Percentiles rank a stretch among this genome's conserved stretches.
These are phyloP conservation scores for Chenopodium berlandieri DNA, from an alignment of 148 eudicot species.

Conservation along the genomic window DNA sequence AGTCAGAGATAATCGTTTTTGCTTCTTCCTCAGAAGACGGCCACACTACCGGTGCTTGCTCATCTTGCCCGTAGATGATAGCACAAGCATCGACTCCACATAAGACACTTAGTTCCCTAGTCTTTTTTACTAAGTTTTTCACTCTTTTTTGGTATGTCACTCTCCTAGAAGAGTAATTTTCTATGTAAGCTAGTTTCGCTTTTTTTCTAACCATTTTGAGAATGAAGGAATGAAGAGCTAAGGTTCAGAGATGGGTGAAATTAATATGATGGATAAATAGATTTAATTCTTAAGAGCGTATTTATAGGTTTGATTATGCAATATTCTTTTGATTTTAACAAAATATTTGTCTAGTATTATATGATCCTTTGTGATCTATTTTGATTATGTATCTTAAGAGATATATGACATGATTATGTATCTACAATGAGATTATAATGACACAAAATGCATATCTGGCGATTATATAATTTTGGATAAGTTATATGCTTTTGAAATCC, in stretches of 20 bases:
- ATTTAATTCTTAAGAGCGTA: no score
- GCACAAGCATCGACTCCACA: constrained; percentile 1
- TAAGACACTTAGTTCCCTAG: neutral
- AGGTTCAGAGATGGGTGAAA: no score
- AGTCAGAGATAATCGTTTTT: neutral
- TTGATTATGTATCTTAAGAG: no score
- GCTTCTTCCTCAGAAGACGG: neutral
- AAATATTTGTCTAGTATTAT: no score
- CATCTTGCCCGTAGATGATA: neutral
- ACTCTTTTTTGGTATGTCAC: neutral
- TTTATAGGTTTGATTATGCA: no score
- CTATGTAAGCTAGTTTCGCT: neutral
- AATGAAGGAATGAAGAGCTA: neutral
- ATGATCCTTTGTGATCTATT: no score
- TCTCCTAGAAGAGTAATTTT: neutral
- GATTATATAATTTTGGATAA: no score
- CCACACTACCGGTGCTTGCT: neutral
- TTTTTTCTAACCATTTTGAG: constrained; percentile 1
- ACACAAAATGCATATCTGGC: no score
- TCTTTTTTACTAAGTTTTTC: neutral
- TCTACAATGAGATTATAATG: no score
- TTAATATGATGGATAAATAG: no score
- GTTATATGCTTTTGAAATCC: no score
- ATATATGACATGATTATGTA: neutral
- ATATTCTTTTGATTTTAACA: no score